These are phyloP conservation scores for Fallopia convolvulus DNA, from an alignment of 148 eudicot genomes.

Conservation along the genomic window DNA sequence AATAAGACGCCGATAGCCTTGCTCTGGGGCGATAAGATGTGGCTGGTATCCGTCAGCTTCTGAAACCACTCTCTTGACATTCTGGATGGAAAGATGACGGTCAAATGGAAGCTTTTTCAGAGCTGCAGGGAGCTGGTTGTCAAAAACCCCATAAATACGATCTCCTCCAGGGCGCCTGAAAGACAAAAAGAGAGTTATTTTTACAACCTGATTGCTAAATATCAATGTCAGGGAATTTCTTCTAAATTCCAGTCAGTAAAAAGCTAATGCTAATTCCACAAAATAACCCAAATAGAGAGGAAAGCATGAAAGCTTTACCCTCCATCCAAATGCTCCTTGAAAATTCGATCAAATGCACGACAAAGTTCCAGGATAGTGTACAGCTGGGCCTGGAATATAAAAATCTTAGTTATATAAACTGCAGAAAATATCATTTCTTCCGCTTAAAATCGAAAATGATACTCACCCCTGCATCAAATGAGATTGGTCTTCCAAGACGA, in stretches of 20 bases:
- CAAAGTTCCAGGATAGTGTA: constrained; percentile 40
- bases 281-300: not conserved
- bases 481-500: constrained; percentile 12
- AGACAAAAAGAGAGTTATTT: not conserved
- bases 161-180: constrained; percentile 78
- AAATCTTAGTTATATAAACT: not conserved
- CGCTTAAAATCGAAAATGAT: not conserved
- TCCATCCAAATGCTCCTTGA: constrained; percentile 14
- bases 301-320: constrained; percentile 2
- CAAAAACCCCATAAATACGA: constrained; percentile 80
- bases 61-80: constrained; percentile 54
- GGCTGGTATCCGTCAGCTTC: constrained; percentile 89
- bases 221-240: not conserved
- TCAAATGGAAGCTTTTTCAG: constrained; percentile 77
- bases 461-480: constrained; percentile 12
- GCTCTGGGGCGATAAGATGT: constrained; percentile 82
- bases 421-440: not conserved
- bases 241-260: not conserved
- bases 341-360: constrained; percentile 36
- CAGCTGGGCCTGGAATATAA: constrained; percentile 6
- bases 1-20: constrained; percentile 74
- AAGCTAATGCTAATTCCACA: not conserved
- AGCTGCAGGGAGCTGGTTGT: constrained; percentile 83
- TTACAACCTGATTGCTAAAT: not conserved
- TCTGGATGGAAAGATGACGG: constrained; percentile 62